Evolutionary conservation across 768 basidiomycete species (phyloP).

Genomic region (Chalciporus pseudorubinellus): DNA sequence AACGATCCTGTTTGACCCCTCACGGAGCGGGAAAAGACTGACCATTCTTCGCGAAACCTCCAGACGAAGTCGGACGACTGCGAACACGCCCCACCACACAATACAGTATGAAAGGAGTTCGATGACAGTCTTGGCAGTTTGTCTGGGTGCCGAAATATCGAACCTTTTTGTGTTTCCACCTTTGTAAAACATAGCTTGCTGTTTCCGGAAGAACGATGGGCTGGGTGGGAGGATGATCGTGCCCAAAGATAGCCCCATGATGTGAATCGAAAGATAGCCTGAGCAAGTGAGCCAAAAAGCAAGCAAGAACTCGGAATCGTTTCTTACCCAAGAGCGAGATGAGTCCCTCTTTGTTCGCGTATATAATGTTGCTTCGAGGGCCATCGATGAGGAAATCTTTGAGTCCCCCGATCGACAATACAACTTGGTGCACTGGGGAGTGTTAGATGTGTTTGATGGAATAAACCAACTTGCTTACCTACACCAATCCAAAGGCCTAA

Average conservation of each 20-base stretch:
- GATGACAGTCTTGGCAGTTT: constrained; percentile 70
- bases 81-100: constrained; percentile 74
- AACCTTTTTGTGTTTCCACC: constrained; percentile 1
- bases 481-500: constrained; percentile 61
- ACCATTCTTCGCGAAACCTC: constrained; percentile 64
- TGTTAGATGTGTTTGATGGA: too few species aligned
- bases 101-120: constrained; percentile 75
- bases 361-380: constrained; percentile 61
- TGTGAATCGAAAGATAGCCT: constrained; percentile 90
- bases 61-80: constrained; percentile 30
- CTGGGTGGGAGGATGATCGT: constrained; percentile 77
- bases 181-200: constrained; percentile 31
- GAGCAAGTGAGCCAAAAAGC: constrained; percentile 2
- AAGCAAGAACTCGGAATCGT: background rate
- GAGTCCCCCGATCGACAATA: constrained; percentile 54
- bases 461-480: constrained; percentile 40
- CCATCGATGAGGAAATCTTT: constrained; percentile 64
- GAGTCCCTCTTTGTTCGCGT: constrained; percentile 90
- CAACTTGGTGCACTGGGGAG: constrained; percentile 68
- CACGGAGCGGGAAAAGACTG: constrained; percentile 23
- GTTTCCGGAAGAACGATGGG: constrained; percentile 67
- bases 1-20: background rate
- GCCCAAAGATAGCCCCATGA: constrained; percentile 81
- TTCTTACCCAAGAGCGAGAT: constrained; percentile 67
- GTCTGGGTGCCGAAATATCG: constrained; percentile 40